Percentiles rank a stretch among this genome's conserved stretches.
phyloP scores from a whole-genome alignment of 768 basidiomycete species.

The Russula dissimulans region DNA sequence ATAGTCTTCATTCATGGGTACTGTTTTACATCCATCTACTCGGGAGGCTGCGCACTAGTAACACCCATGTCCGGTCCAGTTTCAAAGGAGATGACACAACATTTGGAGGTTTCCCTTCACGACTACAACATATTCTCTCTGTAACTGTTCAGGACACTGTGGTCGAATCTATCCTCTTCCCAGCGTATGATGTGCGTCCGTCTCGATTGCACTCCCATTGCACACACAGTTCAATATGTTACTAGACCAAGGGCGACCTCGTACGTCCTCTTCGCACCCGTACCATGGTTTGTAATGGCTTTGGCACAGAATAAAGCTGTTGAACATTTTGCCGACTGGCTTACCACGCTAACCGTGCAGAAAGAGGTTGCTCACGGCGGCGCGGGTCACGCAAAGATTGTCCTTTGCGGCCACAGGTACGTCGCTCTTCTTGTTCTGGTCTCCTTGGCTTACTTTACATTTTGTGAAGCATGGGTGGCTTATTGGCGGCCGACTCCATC shows the following conservation, averaged over 20 bases:
- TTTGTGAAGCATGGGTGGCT: slow-evolving; percentile 74
- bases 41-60: not conserved
- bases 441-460: not conserved
- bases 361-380: slow-evolving; percentile 74
- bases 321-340: slow-evolving; percentile 84
- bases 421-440: slow-evolving; percentile 13
- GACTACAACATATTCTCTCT: slow-evolving; percentile 67
- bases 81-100: slow-evolving; percentile 61
- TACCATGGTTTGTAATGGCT: not conserved
- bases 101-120: slow-evolving; percentile 68
- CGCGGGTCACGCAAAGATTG: slow-evolving; percentile 61
- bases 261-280: slow-evolving; percentile 35
- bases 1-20: slow-evolving; percentile 77
- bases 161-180: slow-evolving; percentile 77
- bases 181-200: slow-evolving; percentile 68
- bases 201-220: not conserved
- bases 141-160: slow-evolving; percentile 47
- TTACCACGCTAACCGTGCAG: slow-evolving; percentile 80
- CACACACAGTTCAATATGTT: not conserved
- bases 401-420: slow-evolving; percentile 85
- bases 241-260: slow-evolving; percentile 81
- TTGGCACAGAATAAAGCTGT: slow-evolving; percentile 40
- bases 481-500: slow-evolving; percentile 78
- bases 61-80: slow-evolving; percentile 22
- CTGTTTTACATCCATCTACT: slow-evolving; percentile 19